Evolutionary conservation across 257 asterid genomes (phyloP).

Genomic region (Scutellaria barbata): DNA sequence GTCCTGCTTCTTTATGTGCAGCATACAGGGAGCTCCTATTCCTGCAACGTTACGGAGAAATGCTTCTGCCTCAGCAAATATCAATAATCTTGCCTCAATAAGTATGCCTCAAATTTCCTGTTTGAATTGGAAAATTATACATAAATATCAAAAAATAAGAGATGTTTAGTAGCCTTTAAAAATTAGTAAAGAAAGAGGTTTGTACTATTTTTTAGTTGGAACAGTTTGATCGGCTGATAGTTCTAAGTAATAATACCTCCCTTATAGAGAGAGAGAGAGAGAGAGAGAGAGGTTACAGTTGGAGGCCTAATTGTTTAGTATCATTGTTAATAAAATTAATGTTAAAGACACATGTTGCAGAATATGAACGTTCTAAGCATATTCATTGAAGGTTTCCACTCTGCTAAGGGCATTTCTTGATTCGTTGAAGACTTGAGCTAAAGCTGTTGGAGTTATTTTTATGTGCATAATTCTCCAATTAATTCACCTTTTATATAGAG

Average conservation of each 20-base stretch:
- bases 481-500: too few species aligned
- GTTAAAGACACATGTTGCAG: neutral
- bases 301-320: too few species aligned
- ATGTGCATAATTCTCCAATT: too few species aligned
- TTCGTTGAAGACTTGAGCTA: too few species aligned
- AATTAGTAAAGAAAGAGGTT: too few species aligned
- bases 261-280: neutral
- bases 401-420: neutral
- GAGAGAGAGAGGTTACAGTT: too few species aligned
- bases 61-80: constrained; percentile 70
- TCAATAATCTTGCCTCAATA: constrained; percentile 54
- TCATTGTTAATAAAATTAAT: too few species aligned
- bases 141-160: too few species aligned
- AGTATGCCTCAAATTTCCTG: constrained; percentile 53
- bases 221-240: too few species aligned
- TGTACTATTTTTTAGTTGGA: too few species aligned
- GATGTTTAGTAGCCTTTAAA: too few species aligned
- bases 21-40: constrained; percentile 53
- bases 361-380: neutral
- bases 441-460: too few species aligned
- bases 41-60: constrained; percentile 64
- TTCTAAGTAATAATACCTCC: neutral
- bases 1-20: constrained; percentile 42
- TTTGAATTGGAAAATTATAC: constrained; percentile 24
- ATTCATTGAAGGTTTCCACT: neutral